These are phyloP conservation scores for Ichthyophonus hoferi DNA, from an alignment of 208 protist species.

Conservation along the genomic window DNA sequence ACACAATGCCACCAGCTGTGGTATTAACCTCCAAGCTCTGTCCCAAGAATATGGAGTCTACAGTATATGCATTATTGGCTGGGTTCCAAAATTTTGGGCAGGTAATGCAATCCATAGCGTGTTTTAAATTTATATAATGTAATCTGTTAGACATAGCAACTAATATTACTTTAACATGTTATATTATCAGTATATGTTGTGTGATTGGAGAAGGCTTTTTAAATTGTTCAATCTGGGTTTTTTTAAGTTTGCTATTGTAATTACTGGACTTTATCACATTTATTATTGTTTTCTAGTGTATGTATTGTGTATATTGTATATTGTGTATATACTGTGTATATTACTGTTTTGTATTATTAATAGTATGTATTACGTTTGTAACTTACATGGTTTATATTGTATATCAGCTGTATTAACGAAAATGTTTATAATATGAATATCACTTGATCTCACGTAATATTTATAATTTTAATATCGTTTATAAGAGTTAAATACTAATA, in stretches of 20 bases:
- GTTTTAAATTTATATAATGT: constrained; percentile 20
- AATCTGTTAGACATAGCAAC: constrained; percentile 46
- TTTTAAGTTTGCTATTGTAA: not conserved
- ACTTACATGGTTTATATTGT: too few species aligned
- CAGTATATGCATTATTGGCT: constrained; percentile 74
- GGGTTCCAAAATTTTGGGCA: constrained; percentile 72
- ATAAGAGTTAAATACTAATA: too few species aligned
- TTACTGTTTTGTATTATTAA: too few species aligned
- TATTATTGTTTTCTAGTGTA: too few species aligned
- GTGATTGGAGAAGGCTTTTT: constrained; percentile 46
- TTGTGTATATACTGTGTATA: too few species aligned
- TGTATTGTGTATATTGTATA: too few species aligned
- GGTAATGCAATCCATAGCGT: too few species aligned
- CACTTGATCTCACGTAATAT: too few species aligned
- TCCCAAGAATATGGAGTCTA: constrained; percentile 70
- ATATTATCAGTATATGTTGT: constrained; percentile 61
- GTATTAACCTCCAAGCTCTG: constrained; percentile 74
- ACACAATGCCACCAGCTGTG: constrained; percentile 65
- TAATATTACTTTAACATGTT: constrained; percentile 14
- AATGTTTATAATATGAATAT: too few species aligned
- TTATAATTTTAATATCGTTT: too few species aligned
- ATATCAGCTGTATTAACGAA: too few species aligned
- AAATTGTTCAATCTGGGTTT: not conserved
- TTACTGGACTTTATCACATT: not conserved
- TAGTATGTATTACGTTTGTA: too few species aligned